phyloP scores from a whole-genome alignment of 2,329 filamentous ascomycete species.

The Aspergillus puulaauensis region DNA sequence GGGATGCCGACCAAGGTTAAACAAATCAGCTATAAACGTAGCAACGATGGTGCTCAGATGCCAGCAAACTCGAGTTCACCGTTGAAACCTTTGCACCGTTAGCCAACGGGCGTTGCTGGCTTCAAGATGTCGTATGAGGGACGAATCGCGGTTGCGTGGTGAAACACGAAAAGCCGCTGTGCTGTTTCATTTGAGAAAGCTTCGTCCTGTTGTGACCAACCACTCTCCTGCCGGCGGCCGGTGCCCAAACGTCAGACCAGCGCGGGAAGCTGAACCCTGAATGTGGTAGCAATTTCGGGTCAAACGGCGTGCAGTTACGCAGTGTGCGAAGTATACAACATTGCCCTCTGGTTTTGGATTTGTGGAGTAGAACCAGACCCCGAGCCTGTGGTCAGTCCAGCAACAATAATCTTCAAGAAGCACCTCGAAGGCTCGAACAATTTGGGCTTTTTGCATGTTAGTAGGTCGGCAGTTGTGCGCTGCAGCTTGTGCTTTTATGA shows the following conservation, averaged over 20 bases:
- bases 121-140: background rate
- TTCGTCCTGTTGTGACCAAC: constrained; percentile 1
- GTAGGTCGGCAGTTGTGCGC: too few relatives aligned
- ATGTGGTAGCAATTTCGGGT: background rate
- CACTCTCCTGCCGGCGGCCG: background rate
- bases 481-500: background rate
- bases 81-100: background rate
- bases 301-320: background rate
- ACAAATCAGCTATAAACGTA: too few relatives aligned
- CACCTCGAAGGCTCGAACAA: background rate
- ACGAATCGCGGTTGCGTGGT: background rate
- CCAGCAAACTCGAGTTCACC: background rate
- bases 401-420: background rate
- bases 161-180: background rate
- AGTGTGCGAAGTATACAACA: background rate
- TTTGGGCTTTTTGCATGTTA: background rate
- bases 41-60: too few relatives aligned
- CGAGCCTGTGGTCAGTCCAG: background rate
- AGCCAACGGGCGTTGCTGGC: background rate
- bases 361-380: background rate
- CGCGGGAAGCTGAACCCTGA: background rate
- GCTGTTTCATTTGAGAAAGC: constrained; percentile 3
- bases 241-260: background rate
- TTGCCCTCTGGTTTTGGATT: background rate
- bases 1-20: too few relatives aligned